Evolutionary conservation across 164 flowering plant species (phyloP).

Genomic region (Kingdonia uniflora): DNA sequence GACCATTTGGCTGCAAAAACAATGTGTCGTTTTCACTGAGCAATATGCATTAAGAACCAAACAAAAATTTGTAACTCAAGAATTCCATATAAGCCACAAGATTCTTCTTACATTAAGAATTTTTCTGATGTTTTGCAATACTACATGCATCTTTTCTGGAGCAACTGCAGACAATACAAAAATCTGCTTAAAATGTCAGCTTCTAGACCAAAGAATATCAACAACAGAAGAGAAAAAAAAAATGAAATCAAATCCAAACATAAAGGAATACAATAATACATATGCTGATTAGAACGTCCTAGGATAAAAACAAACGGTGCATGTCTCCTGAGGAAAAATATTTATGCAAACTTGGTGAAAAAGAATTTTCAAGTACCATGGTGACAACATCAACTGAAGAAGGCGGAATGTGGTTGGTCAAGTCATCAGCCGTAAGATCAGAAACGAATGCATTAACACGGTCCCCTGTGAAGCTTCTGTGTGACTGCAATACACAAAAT

Average conservation of each 20-base stretch:
- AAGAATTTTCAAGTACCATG: constrained; percentile 45
- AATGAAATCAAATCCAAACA: constrained; percentile 1
- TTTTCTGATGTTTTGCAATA: constrained; percentile 64
- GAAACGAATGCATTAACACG: constrained; percentile 72
- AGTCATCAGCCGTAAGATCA: constrained; percentile 76
- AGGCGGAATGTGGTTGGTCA: constrained; percentile 45
- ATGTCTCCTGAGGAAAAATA: no score
- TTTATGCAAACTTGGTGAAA: no score
- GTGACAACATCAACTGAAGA: constrained; percentile 87
- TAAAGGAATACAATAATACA: no score
- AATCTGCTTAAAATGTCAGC: constrained; percentile 71
- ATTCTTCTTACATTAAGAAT: constrained; percentile 58
- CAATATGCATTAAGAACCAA: neutral
- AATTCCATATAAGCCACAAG: constrained; percentile 1
- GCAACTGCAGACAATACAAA: constrained; percentile 95
- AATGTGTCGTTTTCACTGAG: constrained; percentile 5
- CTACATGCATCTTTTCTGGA: constrained; percentile 88
- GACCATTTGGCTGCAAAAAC: constrained; percentile 74
- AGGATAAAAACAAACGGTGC: no score
- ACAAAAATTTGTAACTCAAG: neutral
- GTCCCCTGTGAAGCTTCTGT: constrained; percentile 54
- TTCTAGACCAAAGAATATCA: constrained; percentile 10
- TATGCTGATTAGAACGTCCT: no score
- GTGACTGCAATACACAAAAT: constrained; percentile 41
- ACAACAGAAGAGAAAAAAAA: constrained; percentile 3